Conservation (phyloP, 768 basidiomycete species). For the Boletus rex-veris region DNA sequence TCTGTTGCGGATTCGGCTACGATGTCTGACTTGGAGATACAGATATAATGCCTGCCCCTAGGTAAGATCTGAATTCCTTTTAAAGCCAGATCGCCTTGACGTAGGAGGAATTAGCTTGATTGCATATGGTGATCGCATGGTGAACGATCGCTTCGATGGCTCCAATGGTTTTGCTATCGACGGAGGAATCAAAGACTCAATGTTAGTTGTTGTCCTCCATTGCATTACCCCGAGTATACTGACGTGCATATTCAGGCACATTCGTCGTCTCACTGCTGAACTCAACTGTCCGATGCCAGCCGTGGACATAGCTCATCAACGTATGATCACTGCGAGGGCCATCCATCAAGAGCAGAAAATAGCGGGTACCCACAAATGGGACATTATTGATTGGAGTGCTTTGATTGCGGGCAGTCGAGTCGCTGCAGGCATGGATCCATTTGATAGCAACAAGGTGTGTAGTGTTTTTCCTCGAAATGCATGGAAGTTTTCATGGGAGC, state of each 20-base stretch:
- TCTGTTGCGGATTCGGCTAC: background rate
- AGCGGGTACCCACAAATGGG: constrained; percentile 48
- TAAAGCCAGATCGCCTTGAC: background rate
- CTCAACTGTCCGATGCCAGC: constrained; percentile 68
- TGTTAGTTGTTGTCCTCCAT: constrained; percentile 35
- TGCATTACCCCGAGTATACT: background rate
- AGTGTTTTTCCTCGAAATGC: background rate
- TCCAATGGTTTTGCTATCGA: constrained; percentile 73
- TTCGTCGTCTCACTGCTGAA: constrained; percentile 65
- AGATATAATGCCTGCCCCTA: constrained; percentile 70
- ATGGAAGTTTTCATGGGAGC: too few species aligned
- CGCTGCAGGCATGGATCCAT: constrained; percentile 60
- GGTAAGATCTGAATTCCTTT: constrained; percentile 33
- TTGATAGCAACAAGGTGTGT: constrained; percentile 36
- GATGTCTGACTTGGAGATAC: constrained; percentile 16
- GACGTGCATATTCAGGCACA: constrained; percentile 42
- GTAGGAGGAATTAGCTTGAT: constrained; percentile 39
- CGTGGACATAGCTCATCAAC: constrained; percentile 70
- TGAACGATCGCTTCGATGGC: constrained; percentile 71
- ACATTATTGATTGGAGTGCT: constrained; percentile 78
- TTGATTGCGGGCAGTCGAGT: constrained; percentile 75
- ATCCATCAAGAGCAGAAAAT: constrained; percentile 50
- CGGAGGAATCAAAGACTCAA: constrained; percentile 85
- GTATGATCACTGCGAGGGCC: constrained; percentile 75
- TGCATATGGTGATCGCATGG: constrained; percentile 64